Conservation (phyloP, 768 basidiomycete genomes). For the Dacryopinax primogenitus region DNA sequence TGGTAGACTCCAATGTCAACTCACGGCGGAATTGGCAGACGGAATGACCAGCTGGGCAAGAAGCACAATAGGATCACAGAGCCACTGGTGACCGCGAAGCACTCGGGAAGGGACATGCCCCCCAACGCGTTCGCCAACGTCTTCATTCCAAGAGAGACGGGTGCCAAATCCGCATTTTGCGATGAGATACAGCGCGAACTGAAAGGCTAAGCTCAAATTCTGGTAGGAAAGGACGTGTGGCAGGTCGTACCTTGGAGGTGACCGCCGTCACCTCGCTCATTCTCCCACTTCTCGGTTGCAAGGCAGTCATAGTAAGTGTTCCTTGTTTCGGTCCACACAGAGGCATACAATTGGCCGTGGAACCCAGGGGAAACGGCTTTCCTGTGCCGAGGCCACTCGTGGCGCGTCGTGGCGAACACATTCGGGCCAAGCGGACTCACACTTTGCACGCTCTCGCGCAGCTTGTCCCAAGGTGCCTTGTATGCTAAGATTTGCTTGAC, state of each 20-base stretch:
- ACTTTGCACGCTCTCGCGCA: not conserved
- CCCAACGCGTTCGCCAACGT: not conserved
- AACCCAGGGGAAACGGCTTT: not conserved
- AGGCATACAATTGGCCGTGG: not conserved
- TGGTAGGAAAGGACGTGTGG: too few species aligned
- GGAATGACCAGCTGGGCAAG: not conserved
- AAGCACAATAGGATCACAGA: not conserved
- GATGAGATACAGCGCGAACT: conserved; percentile 11
- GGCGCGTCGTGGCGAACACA: not conserved
- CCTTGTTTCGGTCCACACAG: not conserved
- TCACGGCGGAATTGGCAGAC: not conserved
- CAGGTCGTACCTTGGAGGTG: not conserved
- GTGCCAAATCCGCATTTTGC: not conserved
- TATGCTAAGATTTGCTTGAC: not conserved
- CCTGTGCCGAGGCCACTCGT: not conserved
- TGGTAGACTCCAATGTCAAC: too few species aligned
- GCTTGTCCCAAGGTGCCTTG: not conserved
- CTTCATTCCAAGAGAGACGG: not conserved
- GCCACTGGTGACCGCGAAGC: not conserved
- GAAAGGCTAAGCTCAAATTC: too few species aligned
- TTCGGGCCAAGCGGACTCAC: not conserved
- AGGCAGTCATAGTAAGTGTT: not conserved
- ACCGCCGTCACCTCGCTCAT: not conserved
- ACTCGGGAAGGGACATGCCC: not conserved
- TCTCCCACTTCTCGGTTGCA: conserved; percentile 2